Conservation (phyloP, 345 rosid genomes). For the Sonneratia caseolaris region DNA sequence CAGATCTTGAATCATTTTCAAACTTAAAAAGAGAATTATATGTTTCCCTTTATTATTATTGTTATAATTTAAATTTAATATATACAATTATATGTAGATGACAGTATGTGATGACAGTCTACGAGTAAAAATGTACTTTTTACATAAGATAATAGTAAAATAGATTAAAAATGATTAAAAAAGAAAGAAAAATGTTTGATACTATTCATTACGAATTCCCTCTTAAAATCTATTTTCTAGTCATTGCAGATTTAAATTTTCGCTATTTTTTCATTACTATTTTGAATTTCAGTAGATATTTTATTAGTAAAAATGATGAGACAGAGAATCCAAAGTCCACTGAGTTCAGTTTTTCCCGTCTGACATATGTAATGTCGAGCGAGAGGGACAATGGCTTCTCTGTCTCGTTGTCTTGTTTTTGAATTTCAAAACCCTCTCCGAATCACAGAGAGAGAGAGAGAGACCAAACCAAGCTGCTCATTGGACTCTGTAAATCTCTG, state of each 20-base stretch:
- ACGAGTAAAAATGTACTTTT: too few species aligned
- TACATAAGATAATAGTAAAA: too few species aligned
- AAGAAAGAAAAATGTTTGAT: too few species aligned
- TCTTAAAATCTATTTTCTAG: too few species aligned
- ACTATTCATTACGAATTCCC: too few species aligned
- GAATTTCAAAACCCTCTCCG: conserved; percentile 10
- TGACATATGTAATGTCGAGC: background rate
- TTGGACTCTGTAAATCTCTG: conserved; percentile 2
- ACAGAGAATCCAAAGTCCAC: conserved; percentile 6
- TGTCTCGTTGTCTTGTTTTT: conserved; percentile 8
- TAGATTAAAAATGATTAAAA: too few species aligned
- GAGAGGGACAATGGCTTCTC: conserved; percentile 9
- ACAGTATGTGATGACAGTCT: too few species aligned
- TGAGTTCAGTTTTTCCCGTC: background rate
- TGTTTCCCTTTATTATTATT: background rate
- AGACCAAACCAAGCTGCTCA: conserved; percentile 9
- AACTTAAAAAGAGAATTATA: background rate
- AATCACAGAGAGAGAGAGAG: background rate
- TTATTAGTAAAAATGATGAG: background rate
- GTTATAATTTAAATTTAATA: background rate
- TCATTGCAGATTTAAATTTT: too few species aligned
- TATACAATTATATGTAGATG: too few species aligned
- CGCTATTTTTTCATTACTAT: too few species aligned
- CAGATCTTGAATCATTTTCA: background rate
- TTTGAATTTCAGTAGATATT: background rate